phyloP scores from a whole-genome alignment of 2,329 filamentous ascomycete species.

The Exophiala sp. region DNA sequence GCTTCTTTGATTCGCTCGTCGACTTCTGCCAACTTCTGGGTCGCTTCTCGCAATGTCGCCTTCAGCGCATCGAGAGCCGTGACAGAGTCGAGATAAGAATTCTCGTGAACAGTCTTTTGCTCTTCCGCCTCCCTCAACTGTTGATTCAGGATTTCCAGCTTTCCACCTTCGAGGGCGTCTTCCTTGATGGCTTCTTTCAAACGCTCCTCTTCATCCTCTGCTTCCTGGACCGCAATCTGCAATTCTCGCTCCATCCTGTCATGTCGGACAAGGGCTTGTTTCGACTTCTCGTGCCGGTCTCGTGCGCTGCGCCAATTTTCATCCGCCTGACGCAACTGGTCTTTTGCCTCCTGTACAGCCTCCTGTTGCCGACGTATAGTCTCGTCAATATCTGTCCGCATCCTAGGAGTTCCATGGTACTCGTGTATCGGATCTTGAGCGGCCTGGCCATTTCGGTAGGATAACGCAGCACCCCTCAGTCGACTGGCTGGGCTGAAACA shows the following conservation, averaged over 20 bases:
- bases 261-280: constrained; percentile 47
- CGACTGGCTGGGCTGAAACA: constrained; percentile 59
- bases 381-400: constrained; percentile 68
- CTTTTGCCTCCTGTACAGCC: constrained; percentile 48
- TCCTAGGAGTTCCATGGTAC: constrained; percentile 56
- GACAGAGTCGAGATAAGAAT: constrained; percentile 46
- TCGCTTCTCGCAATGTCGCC: constrained; percentile 36
- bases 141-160: constrained; percentile 53
- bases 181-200: constrained; percentile 60
- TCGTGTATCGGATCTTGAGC: constrained; percentile 50
- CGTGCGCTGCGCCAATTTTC: constrained; percentile 45
- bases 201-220: constrained; percentile 57
- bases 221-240: constrained; percentile 51
- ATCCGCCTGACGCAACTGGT: constrained; percentile 51
- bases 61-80: constrained; percentile 42
- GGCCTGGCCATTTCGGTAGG: constrained; percentile 44
- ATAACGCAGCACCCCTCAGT: constrained; percentile 57
- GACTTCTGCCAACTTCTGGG: constrained; percentile 33
- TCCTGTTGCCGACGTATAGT: constrained; percentile 55
- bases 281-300: constrained; percentile 46
- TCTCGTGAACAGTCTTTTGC: constrained; percentile 40
- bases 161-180: constrained; percentile 58
- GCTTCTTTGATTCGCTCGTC: constrained; percentile 32
- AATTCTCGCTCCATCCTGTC: constrained; percentile 45
- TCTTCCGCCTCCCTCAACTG: constrained; percentile 54